Evolutionary conservation across 345 rosid genomes (phyloP).

Genomic region (Ricinus communis): DNA sequence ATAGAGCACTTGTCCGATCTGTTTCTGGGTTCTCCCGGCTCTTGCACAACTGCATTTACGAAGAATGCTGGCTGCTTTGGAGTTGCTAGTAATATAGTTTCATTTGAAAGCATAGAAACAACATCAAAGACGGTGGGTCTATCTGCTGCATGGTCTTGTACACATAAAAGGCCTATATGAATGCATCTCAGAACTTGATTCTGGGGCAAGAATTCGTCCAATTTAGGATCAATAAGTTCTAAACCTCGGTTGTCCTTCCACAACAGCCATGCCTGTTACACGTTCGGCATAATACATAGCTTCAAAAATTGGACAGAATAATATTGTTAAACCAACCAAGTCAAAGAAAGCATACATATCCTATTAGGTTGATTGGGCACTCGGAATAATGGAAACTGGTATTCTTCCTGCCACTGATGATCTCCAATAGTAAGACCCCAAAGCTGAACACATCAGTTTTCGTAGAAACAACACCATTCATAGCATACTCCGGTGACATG

Average conservation of each 20-base stretch:
- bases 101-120: constrained; percentile 17
- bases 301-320: no score
- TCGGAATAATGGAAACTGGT: not conserved
- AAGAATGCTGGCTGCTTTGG: constrained; percentile 25
- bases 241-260: constrained; percentile 8
- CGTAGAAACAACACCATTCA: constrained; percentile 14
- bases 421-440: constrained; percentile 20
- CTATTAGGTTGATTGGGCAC: constrained; percentile 13
- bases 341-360: constrained; percentile 10
- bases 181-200: constrained; percentile 10
- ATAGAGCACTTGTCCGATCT: not conserved
- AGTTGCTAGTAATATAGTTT: not conserved
- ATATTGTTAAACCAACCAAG: not conserved
- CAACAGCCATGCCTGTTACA: constrained; percentile 15
- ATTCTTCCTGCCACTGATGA: constrained; percentile 22
- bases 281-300: no score
- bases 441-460: constrained; percentile 28
- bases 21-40: not conserved
- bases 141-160: constrained; percentile 15
- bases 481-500: constrained; percentile 22
- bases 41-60: not conserved
- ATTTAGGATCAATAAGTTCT: constrained; percentile 11
- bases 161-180: constrained; percentile 23
- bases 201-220: not conserved
- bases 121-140: constrained; percentile 27